Evolutionary conservation across 129 eudicot species (phyloP).

Genomic region (Escallonia rubra): DNA sequence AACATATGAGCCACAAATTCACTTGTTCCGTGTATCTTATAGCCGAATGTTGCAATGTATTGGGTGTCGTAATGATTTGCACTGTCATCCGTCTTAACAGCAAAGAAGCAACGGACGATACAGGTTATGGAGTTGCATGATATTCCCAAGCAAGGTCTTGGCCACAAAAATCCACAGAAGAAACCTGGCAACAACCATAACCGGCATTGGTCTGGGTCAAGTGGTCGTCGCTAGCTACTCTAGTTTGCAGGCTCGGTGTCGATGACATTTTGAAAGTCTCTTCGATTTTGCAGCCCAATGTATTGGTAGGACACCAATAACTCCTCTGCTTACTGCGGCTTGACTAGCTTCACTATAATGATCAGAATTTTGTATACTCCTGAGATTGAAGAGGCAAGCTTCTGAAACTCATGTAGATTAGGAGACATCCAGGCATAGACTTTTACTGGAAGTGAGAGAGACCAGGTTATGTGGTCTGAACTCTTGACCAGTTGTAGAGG

Average conservation of each 20-base stretch:
- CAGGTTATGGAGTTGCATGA: constrained; percentile 92
- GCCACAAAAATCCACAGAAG: constrained; percentile 36
- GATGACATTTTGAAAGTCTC: not conserved
- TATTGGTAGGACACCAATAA: no score
- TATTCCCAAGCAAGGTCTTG: constrained; percentile 68
- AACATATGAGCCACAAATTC: no score
- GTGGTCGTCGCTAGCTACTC: constrained; percentile 39
- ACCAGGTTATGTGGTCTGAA: not conserved
- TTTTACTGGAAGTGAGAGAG: not conserved
- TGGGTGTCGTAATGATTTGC: not conserved
- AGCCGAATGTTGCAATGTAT: not conserved
- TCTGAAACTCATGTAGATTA: not conserved
- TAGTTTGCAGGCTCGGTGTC: not conserved
- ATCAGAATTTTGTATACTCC: not conserved
- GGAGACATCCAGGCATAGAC: constrained; percentile 1
- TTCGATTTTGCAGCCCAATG: not conserved
- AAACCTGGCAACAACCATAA: constrained; percentile 59
- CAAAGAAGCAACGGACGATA: constrained; percentile 81
- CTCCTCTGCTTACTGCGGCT: not conserved
- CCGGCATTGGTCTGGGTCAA: constrained; percentile 57
- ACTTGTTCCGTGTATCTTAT: not conserved
- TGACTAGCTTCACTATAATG: not conserved
- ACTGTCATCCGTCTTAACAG: constrained; percentile 34
- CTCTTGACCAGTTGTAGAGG: constrained; percentile 4
- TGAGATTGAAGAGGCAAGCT: not conserved